Base-by-base conservation (phyloP, 148 eudicot genomes). In the Rhododendron ferrugineum region DNA sequence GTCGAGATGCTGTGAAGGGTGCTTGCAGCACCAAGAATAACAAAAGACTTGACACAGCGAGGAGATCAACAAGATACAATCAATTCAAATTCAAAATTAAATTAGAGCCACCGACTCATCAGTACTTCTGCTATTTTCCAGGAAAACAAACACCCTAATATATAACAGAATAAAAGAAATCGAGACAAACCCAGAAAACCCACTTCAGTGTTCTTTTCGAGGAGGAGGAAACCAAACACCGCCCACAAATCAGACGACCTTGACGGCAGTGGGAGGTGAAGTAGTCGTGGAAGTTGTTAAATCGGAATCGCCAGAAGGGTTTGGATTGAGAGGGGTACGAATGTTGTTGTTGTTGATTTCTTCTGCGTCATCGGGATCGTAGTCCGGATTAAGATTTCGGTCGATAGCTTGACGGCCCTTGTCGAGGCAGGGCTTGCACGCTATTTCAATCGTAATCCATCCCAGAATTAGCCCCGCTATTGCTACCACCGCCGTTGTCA, bases 371-470 rank as follows among this genome's bases (percentile, higher is more conserved):
- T 96, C 98, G 16, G 98, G 98, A 60, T 94, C 96, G 89, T 93
- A 96, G 83, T 96, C 93, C 20, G 98, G 98, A 68, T 96, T 91
- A 72, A 96, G 95, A n/a, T 79, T 91, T 0, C 93, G 95, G 88
- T 96, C 98, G 16, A 96, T 96, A 80, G 96, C 98, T 85, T 92
- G 91, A 13, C 98, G 96, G 73, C 98, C 98, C 84, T 89, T 90
- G 1, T 94, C 96, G 36, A 96, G 98, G 73, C 98, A 96, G 0
- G 98, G 95, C 62, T 96, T 96, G 92, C 98, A 96, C 8, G 98
- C 96, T 66, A 94, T 92, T 86, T 96, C 98, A 14, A 96, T 92
- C 9, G 98, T 76, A 1, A 90, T 84, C 98, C 98, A 96, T 0
- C 95, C 98, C 16, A 96, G 82, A 30, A 84, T 88, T 44, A 96